A percentile compares a stretch with the other conserved stretches of the same genome.
phyloP scores from a whole-genome alignment of 768 basidiomycete genomes.

The Russula compacta region DNA sequence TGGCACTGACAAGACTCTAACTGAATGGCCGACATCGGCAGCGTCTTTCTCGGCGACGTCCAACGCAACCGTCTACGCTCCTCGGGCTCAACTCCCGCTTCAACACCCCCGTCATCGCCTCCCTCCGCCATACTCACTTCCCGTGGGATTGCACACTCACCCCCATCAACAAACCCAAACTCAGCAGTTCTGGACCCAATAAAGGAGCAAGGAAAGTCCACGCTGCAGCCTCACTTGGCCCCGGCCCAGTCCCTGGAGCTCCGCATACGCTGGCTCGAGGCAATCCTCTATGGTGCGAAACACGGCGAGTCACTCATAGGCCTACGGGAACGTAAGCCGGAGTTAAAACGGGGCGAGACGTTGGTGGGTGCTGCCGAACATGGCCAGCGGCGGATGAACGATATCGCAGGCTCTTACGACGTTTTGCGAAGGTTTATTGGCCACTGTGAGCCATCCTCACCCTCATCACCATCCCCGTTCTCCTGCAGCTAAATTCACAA shows the following conservation, averaged over 20 bases:
- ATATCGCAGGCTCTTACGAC: conserved; percentile 57
- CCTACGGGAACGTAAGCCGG: conserved; percentile 32
- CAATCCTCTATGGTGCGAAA: conserved; percentile 58
- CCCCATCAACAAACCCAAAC: neutral
- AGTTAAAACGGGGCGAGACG: conserved; percentile 44
- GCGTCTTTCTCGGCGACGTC: conserved; percentile 74
- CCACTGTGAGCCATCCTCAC: conserved; percentile 43
- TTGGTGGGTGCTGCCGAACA: conserved; percentile 51
- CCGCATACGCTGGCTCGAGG: conserved; percentile 72
- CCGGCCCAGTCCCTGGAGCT: conserved; percentile 65
- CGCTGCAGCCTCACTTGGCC: conserved; percentile 34
- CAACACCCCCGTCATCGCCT: conserved; percentile 42
- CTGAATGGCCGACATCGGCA: conserved; percentile 54
- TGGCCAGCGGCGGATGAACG: conserved; percentile 47
- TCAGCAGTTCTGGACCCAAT: neutral
- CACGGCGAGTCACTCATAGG: conserved; percentile 30
- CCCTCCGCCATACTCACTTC: conserved; percentile 26
- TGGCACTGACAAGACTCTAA: conserved; percentile 14
- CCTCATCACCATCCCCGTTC: neutral
- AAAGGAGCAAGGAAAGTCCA: conserved; percentile 1
- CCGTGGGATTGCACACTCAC: conserved; percentile 18
- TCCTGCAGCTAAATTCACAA: neutral
- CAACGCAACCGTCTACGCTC: conserved; percentile 54
- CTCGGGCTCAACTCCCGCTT: conserved; percentile 25
- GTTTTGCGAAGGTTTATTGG: conserved; percentile 66